Conservation (phyloP, 2,329 filamentous ascomycete species). For the Fusarium miscanthi region DNA sequence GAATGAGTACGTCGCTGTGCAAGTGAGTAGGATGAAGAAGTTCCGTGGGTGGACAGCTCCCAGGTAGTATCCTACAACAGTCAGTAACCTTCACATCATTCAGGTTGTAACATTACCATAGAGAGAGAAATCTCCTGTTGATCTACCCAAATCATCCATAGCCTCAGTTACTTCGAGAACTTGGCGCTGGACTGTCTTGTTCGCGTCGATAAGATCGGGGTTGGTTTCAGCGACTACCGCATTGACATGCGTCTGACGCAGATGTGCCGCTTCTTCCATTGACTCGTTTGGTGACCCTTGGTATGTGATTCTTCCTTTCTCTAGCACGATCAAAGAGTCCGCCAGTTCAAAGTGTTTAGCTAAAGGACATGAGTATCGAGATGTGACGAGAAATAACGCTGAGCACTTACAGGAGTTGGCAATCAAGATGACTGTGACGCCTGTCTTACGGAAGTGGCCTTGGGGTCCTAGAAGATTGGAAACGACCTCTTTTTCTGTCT, state of each 20-base stretch:
- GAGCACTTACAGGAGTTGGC: not conserved
- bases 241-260: not conserved
- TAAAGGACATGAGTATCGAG: not conserved
- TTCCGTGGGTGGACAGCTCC: not conserved
- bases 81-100: fast-evolving
- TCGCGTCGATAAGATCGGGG: fast-evolving
- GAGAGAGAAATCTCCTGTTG: not conserved
- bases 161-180: not conserved
- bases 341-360: not conserved
- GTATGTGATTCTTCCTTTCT: not conserved
- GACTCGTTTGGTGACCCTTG: not conserved
- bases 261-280: not conserved
- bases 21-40: not conserved
- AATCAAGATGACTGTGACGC: not conserved
- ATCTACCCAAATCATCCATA: not conserved
- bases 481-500: not conserved
- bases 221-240: fast-evolving
- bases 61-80: not conserved
- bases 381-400: fast-evolving
- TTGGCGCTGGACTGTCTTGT: not conserved
- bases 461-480: not conserved
- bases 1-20: not conserved
- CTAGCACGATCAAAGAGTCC: not conserved
- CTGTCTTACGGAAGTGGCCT: not conserved
- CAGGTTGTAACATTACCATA: not conserved